phyloP scores from a whole-genome alignment of 2,329 filamentous ascomycete species.

The Penicillium decumbens region DNA sequence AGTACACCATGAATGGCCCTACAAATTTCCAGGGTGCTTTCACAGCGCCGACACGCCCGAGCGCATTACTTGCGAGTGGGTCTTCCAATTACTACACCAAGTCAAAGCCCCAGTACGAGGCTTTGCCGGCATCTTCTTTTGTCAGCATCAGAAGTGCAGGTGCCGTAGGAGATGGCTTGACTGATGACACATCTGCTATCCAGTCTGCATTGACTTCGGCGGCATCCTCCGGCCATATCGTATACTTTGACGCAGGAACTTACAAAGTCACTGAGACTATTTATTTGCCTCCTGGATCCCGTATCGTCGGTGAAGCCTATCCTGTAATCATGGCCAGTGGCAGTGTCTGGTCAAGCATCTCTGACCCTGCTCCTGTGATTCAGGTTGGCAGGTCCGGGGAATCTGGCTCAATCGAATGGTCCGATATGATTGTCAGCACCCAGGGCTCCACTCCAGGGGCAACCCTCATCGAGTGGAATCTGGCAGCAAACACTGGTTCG shows the following conservation, averaged over 20 bases:
- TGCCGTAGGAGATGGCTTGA: constrained; percentile 51
- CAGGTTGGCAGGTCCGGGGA: constrained; percentile 63
- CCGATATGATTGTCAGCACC: constrained; percentile 67
- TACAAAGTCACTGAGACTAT: constrained; percentile 50
- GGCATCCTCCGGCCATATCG: constrained; percentile 46
- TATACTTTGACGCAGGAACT: constrained; percentile 55
- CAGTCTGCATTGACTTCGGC: constrained; percentile 54
- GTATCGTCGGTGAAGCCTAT: constrained; percentile 54
- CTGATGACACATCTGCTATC: constrained; percentile 58
- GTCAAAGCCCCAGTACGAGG: constrained; percentile 54
- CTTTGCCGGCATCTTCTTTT: constrained; percentile 37
- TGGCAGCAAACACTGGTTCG: constrained; percentile 46
- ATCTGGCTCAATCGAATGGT: constrained; percentile 62
- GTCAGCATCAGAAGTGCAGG: constrained; percentile 43
- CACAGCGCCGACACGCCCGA: constrained; percentile 41
- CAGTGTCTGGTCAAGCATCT: constrained; percentile 52
- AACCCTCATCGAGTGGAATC: constrained; percentile 68
- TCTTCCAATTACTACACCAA: constrained; percentile 42
- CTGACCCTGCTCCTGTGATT: constrained; percentile 60
- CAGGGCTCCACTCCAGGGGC: constrained; percentile 64
- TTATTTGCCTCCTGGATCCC: constrained; percentile 46
- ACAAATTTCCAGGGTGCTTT: constrained; percentile 43
- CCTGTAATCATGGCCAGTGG: constrained; percentile 56
- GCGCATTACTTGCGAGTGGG: constrained; percentile 42
- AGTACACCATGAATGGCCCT: constrained; percentile 45